Evolutionary conservation across 768 basidiomycete genomes (phyloP).

Genomic region (Lactarius sanguifluus): DNA sequence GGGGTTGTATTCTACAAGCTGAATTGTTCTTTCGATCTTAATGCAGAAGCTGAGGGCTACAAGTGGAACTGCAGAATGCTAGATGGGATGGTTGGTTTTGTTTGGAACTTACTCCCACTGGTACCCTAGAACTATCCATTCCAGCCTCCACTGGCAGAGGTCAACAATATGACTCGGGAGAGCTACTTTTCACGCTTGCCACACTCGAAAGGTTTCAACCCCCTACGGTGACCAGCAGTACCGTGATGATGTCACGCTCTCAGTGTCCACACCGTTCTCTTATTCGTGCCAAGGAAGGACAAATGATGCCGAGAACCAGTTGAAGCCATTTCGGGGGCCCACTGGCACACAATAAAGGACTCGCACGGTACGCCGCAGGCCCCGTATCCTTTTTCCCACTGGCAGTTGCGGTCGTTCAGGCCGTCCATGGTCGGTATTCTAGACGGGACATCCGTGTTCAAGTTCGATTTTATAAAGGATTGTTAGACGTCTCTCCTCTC

Average conservation of each 20-base stretch:
- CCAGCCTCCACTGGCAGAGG: slow-evolving; percentile 60
- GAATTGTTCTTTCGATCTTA: neutral
- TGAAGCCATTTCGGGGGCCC: slow-evolving; percentile 67
- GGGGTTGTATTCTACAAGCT: neutral
- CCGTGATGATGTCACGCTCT: neutral
- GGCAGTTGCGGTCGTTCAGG: neutral
- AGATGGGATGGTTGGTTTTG: slow-evolving; percentile 24
- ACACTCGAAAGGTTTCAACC: slow-evolving; percentile 53
- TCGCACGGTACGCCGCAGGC: slow-evolving; percentile 57
- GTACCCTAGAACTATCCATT: slow-evolving; percentile 76
- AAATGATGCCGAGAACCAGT: slow-evolving; percentile 70
- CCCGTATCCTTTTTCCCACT: neutral
- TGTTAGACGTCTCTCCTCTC: slow-evolving; percentile 30
- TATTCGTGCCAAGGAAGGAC: slow-evolving; percentile 63
- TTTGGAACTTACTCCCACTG: slow-evolving; percentile 56
- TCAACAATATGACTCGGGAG: slow-evolving; percentile 57
- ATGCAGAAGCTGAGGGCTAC: slow-evolving; percentile 49
- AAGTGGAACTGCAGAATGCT: slow-evolving; percentile 53
- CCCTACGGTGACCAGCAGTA: neutral
- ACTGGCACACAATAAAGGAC: slow-evolving; percentile 45
- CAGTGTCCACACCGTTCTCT: slow-evolving; percentile 79
- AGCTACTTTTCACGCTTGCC: slow-evolving; percentile 58
- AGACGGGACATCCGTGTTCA: slow-evolving; percentile 49
- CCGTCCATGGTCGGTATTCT: neutral
- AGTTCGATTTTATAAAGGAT: slow-evolving; percentile 46